Conservation (phyloP, 108 stramenopile species). For the Cyclotella choctawhatcheeana region DNA sequence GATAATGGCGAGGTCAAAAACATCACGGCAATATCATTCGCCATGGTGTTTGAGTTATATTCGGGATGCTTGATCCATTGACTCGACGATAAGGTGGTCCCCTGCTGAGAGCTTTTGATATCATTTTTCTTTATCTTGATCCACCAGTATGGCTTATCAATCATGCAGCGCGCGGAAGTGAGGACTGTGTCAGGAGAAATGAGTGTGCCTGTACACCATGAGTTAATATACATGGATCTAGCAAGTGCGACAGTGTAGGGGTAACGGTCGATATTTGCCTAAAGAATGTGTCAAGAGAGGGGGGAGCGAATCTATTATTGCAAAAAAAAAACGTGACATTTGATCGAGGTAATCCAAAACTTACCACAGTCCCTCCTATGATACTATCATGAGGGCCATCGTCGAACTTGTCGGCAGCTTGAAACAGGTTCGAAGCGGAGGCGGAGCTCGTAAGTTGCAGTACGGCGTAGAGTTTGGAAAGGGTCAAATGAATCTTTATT, state of each 20-base stretch:
- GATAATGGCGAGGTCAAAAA: slow-evolving; percentile 13
- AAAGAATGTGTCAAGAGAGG: no score
- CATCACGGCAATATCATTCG: slow-evolving; percentile 50
- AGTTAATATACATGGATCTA: neutral
- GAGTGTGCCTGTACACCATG: slow-evolving; percentile 22
- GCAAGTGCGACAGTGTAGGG: slow-evolving; percentile 3
- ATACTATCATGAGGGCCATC: no score
- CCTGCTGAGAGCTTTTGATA: no score
- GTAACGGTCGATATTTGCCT: neutral
- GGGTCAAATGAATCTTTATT: no score
- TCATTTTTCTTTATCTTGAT: neutral
- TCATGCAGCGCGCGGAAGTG: slow-evolving; percentile 25
- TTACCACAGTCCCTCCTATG: no score
- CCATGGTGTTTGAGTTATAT: slow-evolving; percentile 19
- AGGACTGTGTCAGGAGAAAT: slow-evolving; percentile 17
- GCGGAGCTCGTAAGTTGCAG: no score
- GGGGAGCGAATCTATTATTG: no score
- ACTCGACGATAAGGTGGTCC: neutral
- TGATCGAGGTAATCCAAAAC: no score
- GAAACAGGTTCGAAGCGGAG: no score
- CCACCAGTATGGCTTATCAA: neutral
- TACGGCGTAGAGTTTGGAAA: no score
- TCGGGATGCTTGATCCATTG: slow-evolving; percentile 39
- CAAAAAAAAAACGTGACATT: no score
- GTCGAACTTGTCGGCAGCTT: no score